These are phyloP conservation scores for Geotrichum fermentans DNA, from an alignment of 1,139 yeast genomes.

Conservation along the genomic window DNA sequence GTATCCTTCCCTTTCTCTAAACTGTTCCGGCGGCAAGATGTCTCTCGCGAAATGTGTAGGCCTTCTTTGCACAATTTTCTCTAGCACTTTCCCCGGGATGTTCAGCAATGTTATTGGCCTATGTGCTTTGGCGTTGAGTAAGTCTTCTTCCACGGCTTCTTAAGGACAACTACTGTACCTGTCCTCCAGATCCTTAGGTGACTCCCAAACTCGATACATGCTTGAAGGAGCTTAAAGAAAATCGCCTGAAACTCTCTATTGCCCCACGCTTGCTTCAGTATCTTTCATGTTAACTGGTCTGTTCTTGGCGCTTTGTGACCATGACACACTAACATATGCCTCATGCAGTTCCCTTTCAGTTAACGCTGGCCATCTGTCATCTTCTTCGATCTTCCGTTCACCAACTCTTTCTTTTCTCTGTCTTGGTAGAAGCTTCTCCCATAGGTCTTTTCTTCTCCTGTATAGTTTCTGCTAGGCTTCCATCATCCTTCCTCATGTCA, in stretches of 20 bases:
- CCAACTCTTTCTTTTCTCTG: neutral
- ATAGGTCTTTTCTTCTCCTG: neutral
- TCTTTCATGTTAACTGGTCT: conserved; percentile 8
- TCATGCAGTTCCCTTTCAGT: too few relatives aligned
- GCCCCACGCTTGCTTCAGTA: conserved; percentile 6
- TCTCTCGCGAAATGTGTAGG: conserved; percentile 9
- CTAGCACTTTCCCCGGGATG: conserved; percentile 18
- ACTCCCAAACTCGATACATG: conserved; percentile 5
- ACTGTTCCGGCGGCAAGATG: conserved; percentile 18
- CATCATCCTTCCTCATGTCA: neutral
- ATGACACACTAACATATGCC: too few relatives aligned
- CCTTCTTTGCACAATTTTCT: conserved; percentile 17
- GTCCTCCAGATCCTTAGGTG: conserved; percentile 3
- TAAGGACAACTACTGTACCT: conserved; percentile 7
- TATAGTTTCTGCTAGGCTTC: neutral
- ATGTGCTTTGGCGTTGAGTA: conserved; percentile 7
- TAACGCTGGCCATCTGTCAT: neutral
- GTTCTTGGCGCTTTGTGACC: conserved; percentile 10
- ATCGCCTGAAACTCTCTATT: conserved; percentile 1
- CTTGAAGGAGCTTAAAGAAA: conserved; percentile 2
- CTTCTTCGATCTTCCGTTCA: neutral
- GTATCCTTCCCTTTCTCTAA: conserved; percentile 20
- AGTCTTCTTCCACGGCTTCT: conserved; percentile 13
- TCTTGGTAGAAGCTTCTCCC: conserved; percentile 2
- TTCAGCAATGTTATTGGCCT: conserved; percentile 20